Conservation (phyloP, 2,329 filamentous ascomycete genomes). For the Niveomyces coronatus region DNA sequence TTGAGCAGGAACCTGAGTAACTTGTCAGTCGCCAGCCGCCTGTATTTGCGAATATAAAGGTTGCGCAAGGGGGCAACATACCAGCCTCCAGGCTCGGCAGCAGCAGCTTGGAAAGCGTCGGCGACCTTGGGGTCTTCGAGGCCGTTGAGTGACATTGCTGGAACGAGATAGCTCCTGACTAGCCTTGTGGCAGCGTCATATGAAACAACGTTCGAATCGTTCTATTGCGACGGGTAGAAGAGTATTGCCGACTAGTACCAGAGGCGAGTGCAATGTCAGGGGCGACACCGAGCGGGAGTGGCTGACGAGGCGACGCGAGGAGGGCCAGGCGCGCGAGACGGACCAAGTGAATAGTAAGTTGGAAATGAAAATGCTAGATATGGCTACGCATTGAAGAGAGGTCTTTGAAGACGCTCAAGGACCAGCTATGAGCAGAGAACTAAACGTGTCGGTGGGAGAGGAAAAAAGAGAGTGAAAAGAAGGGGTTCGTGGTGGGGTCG, state of each 20-base stretch:
- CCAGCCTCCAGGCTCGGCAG: conserved; percentile 87
- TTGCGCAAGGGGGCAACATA: conserved; percentile 35
- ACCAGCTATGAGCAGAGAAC: conserved; percentile 4
- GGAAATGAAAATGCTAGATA: not conserved
- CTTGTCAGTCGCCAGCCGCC: conserved; percentile 15
- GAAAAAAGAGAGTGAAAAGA: conserved; percentile 5
- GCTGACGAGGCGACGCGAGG: no score
- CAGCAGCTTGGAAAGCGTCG: conserved; percentile 73
- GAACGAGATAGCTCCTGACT: no score
- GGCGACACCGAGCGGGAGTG: no score
- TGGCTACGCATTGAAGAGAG: not conserved
- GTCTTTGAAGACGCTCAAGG: conserved; percentile 3
- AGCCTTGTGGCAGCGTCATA: not conserved
- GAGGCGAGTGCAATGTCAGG: no score
- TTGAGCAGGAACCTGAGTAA: conserved; percentile 77
- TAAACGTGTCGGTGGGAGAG: not conserved
- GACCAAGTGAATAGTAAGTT: not conserved
- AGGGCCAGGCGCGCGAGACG: no score
- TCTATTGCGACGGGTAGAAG: not conserved
- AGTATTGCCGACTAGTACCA: no score
- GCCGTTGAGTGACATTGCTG: conserved; percentile 85
- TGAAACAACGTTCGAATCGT: conserved; percentile 1
- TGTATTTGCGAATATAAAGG: not conserved
- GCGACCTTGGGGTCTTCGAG: conserved; percentile 71
- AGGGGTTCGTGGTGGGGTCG: conserved; percentile 9